Evolutionary conservation across 257 asterid genomes (phyloP).

Genomic region (Perilla frutescens): DNA sequence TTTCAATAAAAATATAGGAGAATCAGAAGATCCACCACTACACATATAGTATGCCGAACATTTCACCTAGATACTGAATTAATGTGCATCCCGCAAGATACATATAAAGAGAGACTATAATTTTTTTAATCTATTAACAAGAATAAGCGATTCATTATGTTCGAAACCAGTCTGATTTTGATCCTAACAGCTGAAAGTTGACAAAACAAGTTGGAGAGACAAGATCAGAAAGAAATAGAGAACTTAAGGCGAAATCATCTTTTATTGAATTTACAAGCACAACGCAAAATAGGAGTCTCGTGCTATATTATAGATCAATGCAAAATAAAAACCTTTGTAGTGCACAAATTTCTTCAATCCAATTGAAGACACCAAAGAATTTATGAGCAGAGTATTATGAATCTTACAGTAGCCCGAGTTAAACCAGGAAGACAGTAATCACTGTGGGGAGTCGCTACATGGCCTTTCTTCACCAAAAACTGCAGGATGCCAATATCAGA

Average conservation of each 20-base stretch:
- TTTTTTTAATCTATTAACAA: too few relatives aligned
- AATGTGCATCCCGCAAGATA: too few relatives aligned
- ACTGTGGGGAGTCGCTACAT: conserved; percentile 76
- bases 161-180: background rate
- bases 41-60: too few relatives aligned
- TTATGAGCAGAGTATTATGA: conserved; percentile 20
- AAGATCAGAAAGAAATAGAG: background rate
- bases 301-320: background rate
- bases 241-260: background rate
- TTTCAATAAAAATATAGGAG: too few relatives aligned
- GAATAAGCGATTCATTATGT: too few relatives aligned
- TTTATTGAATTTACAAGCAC: background rate
- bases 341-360: conserved; percentile 4
- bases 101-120: too few relatives aligned
- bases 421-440: conserved; percentile 95
- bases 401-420: conserved; percentile 86
- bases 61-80: too few relatives aligned
- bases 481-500: conserved; percentile 41
- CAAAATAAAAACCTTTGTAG: background rate
- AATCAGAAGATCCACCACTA: too few relatives aligned
- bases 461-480: conserved; percentile 86
- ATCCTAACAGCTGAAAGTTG: background rate
- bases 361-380: conserved; percentile 6
- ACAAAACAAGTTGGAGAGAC: conserved; percentile 6
- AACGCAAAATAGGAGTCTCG: background rate